Percentiles rank a stretch among this genome's conserved stretches.
phyloP scores from a whole-genome alignment of 2,329 filamentous ascomycete species.

The Fusarium bactridioides region DNA sequence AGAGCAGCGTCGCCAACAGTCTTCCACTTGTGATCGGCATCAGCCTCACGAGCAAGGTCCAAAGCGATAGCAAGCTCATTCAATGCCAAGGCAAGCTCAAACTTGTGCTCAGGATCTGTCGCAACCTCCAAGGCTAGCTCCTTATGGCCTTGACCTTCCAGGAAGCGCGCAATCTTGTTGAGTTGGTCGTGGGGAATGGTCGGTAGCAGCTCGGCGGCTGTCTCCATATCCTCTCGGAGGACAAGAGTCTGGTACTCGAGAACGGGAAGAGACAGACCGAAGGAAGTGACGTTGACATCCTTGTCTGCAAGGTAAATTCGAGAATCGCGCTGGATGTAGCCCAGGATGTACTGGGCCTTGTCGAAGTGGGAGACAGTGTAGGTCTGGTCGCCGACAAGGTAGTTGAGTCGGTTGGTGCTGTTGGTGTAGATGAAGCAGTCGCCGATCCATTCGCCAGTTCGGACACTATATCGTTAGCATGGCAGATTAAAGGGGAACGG shows the following conservation, averaged over 20 bases:
- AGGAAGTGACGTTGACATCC: conserved; percentile 91
- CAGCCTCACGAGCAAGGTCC: conserved; percentile 80
- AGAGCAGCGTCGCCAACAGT: conserved; percentile 92
- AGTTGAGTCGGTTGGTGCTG: conserved; percentile 94
- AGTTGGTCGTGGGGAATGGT: conserved; percentile 91
- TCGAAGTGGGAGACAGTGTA: conserved; percentile 99
- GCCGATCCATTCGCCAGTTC: conserved; percentile 96
- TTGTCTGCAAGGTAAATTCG: conserved; percentile 95
- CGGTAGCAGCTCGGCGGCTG: conserved; percentile 83
- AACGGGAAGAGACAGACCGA: conserved; percentile 87
- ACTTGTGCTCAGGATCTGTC: conserved; percentile 94
- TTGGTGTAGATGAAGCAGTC: conserved; percentile 99
- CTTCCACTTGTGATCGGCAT: conserved; percentile 98
- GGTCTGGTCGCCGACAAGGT: conserved; percentile 96
- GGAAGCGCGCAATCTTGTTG: conserved; percentile 97
- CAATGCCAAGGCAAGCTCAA: conserved; percentile 86
- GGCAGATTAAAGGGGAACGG: too few species aligned
- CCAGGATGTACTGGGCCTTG: conserved; percentile 91
- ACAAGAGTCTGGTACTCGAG: conserved; percentile 98
- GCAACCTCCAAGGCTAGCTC: conserved; percentile 94
- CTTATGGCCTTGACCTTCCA: conserved; percentile 97
- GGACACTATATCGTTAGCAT: conserved; percentile 64
- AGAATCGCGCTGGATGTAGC: conserved; percentile 95
- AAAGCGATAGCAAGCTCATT: conserved; percentile 87
- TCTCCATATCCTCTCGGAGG: conserved; percentile 90